Evolutionary conservation across 768 basidiomycete genomes (phyloP).

Genomic region (Phlegmacium glaucopus): DNA sequence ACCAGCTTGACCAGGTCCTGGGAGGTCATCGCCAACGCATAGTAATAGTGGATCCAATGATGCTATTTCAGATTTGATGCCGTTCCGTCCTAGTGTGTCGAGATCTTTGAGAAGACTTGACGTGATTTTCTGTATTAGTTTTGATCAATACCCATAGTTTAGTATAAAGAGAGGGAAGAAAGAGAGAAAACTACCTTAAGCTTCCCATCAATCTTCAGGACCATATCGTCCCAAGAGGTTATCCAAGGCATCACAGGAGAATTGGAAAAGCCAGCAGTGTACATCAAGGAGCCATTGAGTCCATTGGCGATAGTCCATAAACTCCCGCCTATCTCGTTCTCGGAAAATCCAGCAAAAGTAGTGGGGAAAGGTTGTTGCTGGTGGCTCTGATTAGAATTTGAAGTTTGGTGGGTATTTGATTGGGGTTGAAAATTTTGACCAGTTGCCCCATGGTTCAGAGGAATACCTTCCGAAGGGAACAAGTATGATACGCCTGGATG

Average conservation of each 20-base stretch:
- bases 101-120: conserved; percentile 76
- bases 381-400: conserved; percentile 25
- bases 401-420: conserved; percentile 15
- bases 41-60: conserved; percentile 77
- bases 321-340: conserved; percentile 42
- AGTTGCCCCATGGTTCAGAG: conserved; percentile 5
- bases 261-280: conserved; percentile 28
- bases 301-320: conserved; percentile 74
- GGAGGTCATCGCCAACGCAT: conserved; percentile 43
- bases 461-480: conserved; percentile 46
- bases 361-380: conserved; percentile 25
- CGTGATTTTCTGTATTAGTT: conserved; percentile 70
- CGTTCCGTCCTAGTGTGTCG: conserved; percentile 74
- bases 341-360: conserved; percentile 7
- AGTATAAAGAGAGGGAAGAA: neutral
- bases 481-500: conserved; percentile 83
- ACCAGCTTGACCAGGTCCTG: conserved; percentile 20
- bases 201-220: conserved; percentile 78
- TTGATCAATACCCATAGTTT: no score
- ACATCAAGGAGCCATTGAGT: conserved; percentile 20
- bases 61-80: conserved; percentile 79
- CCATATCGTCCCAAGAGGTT: conserved; percentile 60
- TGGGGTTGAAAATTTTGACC: conserved; percentile 7
- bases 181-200: conserved; percentile 62
- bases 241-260: conserved; percentile 61